Evolutionary conservation across 2,329 filamentous ascomycete species (phyloP).

Genomic region (Pseudogymnoascus sp.): DNA sequence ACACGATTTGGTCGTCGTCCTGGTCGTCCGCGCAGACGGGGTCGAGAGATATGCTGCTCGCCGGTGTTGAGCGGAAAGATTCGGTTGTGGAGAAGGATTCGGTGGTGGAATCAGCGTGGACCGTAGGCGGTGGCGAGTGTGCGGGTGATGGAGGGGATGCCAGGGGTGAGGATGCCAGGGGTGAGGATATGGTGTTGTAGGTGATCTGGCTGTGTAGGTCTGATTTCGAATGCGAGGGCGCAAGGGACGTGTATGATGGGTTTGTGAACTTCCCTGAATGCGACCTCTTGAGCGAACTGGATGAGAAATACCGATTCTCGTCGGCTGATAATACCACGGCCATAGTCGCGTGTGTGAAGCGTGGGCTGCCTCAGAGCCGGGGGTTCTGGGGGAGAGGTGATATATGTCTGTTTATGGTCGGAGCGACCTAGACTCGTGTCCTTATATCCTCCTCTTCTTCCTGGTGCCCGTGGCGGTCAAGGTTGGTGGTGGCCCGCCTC

Average conservation of each 20-base stretch:
- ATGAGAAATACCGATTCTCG: conserved; percentile 49
- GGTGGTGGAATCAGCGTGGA: conserved; percentile 42
- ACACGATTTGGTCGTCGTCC: conserved; percentile 69
- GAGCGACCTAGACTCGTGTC: not conserved
- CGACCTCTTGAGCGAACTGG: conserved; percentile 48
- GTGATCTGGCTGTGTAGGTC: conserved; percentile 17
- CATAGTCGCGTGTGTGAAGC: conserved; percentile 19
- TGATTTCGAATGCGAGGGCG: conserved; percentile 41
- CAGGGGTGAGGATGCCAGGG: conserved; percentile 17
- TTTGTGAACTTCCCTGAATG: conserved; percentile 53
- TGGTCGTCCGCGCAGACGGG: conserved; percentile 92
- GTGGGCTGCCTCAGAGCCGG: not conserved
- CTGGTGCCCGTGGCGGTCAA: not conserved
- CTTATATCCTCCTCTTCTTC: not conserved
- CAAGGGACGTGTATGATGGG: conserved; percentile 40
- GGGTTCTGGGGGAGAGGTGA: not conserved
- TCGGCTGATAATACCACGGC: conserved; percentile 37
- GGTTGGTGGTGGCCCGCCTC: not conserved
- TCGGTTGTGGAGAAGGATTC: conserved; percentile 31
- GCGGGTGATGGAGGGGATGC: conserved; percentile 40
- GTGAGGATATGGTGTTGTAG: conserved; percentile 23
- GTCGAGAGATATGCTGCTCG: conserved; percentile 60
- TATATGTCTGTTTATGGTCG: conserved; percentile 1
- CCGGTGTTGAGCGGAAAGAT: conserved; percentile 55
- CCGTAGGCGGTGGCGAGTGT: conserved; percentile 48